Base-by-base conservation (phyloP, 2,329 filamentous ascomycete genomes). In the Arachnomyces sp. region DNA sequence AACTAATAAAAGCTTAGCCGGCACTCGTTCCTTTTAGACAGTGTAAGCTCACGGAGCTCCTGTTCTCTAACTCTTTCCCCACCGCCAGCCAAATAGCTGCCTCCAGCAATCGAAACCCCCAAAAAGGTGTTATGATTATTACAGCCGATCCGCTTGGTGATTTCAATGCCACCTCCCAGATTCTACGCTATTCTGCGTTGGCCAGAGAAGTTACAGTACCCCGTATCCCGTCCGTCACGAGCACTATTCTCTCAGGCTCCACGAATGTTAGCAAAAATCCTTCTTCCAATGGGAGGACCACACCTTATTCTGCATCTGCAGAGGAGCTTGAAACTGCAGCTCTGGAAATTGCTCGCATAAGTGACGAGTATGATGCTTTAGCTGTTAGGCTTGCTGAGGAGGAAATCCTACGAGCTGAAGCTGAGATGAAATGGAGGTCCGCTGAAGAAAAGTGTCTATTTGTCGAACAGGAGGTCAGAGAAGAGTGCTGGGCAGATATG, bases 141-240 rank as follows among this genome's bases (percentile, higher is more conserved):
- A 95, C 90, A 0, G 92, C 90, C 3, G 90, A 98, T 55, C 86
- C 92, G 0, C 66, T 85, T 9, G 90, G 92, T 29, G 92, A 98
- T 62, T 95, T 89, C 69, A 96, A 96, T 57, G 88, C 92, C 9
- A 98, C 92, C 0, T 93, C 86, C 4, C 92, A 96, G 57, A 96
- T 98, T 45, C 72, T 98, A 1, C 82, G 90, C 13, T 98, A 98
- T 65, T 92, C 86, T 15, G 90, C 92, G 1, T 74, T 98, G 3
- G 92, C 92, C 0, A 80, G 88, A 14, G 90, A 96, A 65, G 85
- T 96, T 8, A 93, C 90, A 0, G 86, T 95, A 1, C 88, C 89
- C 4, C 82, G 90, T 4, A 78, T 93, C 6, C 89, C 89, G 0
- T 92, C 85, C 35, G 80, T 90, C 37, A 85, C 84, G 0, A 80